These are phyloP conservation scores for Globisporangium paroecandrum DNA, from an alignment of 352 stramenopile genomes.

Conservation along the genomic window DNA sequence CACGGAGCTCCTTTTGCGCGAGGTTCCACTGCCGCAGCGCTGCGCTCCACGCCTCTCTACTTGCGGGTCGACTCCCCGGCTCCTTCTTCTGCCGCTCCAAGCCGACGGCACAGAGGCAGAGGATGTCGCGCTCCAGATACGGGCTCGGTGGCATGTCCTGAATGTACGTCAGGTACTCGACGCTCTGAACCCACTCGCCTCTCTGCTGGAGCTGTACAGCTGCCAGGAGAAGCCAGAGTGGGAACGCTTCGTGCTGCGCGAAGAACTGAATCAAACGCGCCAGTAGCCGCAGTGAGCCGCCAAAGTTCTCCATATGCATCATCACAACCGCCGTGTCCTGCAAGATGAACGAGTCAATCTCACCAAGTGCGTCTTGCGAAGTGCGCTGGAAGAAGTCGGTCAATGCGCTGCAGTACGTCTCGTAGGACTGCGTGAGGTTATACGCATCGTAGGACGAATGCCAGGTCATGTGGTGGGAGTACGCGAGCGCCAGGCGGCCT, in stretches of 20 bases:
- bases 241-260: conserved; percentile 36
- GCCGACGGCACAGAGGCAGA: conserved; percentile 53
- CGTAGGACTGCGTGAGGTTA: conserved; percentile 44
- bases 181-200: conserved; percentile 52
- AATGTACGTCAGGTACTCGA: conserved; percentile 57
- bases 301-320: conserved; percentile 57
- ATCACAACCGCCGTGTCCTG: conserved; percentile 60
- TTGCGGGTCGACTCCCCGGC: conserved; percentile 13
- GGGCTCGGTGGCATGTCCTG: conserved; percentile 43
- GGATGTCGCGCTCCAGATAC: conserved; percentile 59
- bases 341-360: conserved; percentile 41
- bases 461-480: conserved; percentile 70
- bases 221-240: conserved; percentile 56
- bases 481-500: conserved; percentile 33
- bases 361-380: neutral
- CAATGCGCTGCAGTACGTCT: conserved; percentile 40
- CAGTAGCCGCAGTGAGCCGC: conserved; percentile 46
- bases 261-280: conserved; percentile 63
- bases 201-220: conserved; percentile 55
- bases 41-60: conserved; percentile 53
- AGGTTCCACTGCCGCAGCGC: conserved; percentile 50
- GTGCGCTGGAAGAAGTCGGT: neutral
- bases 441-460: conserved; percentile 51
- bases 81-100: conserved; percentile 29
- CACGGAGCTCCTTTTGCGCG: conserved; percentile 29